Evolutionary conservation across 208 protist species (phyloP), one percentile per base, ranked within the genome.

Genomic region (Leishmania mexicana): DNA sequence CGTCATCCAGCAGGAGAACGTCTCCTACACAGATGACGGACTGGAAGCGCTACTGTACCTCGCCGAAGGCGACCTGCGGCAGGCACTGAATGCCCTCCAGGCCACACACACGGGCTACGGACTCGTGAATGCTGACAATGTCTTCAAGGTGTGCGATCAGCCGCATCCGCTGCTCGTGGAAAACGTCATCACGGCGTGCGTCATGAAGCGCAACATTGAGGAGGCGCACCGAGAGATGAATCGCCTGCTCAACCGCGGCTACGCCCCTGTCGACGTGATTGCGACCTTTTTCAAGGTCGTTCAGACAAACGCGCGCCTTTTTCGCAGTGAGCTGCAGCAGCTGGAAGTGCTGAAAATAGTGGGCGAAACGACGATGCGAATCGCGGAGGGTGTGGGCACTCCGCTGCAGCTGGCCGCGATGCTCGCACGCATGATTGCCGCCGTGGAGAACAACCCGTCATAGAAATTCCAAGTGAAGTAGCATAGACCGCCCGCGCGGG

Each of bases 71-170:
- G 99, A 99, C 85, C 94, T 99, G 91, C 93, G 98, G 51, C 94
- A 98, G 68, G 99, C 99, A 8, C 88, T 99, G 35, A 99, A 99
- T 91, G 98, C 99, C 40, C 85, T 99, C 57, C 99, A 99, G 92
- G 95, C 99, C 0, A 99, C 99, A 24, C 86, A 87, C 73, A 93
- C 94, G 17, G 98, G 99, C 62, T 99, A 99, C 89, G 97, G 97
- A 3, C 79, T 96, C 7, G 95, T 99, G 5, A 99, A 93, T 77
- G 88, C 90, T 1, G 98, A 99, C n/a, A 99, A 99, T 86, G 99
- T 99, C 10, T 99, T 99, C 75, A 99, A 99, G 85, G 99, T 99
- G 70, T 99, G 98, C 86, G 99, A 99, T 80, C 98, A 99, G 83
- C 99, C 99, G 1, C 99, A 99, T 78, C 99, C 99, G 15, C 78